These are phyloP conservation scores for Globisporangium abappressorium DNA, from an alignment of 352 stramenopile genomes.

Conservation along the genomic window DNA sequence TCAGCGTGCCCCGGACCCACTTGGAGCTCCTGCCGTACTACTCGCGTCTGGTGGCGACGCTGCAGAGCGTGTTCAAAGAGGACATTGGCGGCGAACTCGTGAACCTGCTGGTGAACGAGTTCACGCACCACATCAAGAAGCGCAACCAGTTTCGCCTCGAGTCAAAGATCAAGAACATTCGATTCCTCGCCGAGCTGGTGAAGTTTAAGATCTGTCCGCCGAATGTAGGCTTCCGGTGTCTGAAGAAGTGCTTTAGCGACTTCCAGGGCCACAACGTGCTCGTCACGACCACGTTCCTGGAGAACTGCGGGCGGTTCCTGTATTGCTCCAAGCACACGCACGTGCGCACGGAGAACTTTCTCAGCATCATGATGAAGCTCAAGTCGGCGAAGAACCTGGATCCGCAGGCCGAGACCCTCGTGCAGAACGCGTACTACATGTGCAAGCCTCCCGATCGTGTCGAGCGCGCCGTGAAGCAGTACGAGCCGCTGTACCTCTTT, in stretches of 20 bases:
- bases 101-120: conserved; percentile 92
- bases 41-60: conserved; percentile 89
- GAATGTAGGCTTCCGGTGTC: conserved; percentile 91
- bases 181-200: conserved; percentile 95
- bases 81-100: conserved; percentile 91
- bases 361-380: conserved; percentile 95
- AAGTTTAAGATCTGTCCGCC: conserved; percentile 97
- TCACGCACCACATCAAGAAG: conserved; percentile 92
- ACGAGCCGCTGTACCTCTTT: conserved; percentile 93
- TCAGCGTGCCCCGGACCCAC: conserved; percentile 89
- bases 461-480: conserved; percentile 66
- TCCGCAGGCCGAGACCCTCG: conserved; percentile 80
- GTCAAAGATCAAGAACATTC: conserved; percentile 94
- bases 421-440: conserved; percentile 93
- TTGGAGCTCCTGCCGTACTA: conserved; percentile 96
- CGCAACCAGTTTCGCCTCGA: conserved; percentile 93
- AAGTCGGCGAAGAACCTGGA: conserved; percentile 93
- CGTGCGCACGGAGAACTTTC: conserved; percentile 82
- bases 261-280: conserved; percentile 96
- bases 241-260: conserved; percentile 93
- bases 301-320: conserved; percentile 95
- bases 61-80: conserved; percentile 91
- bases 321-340: conserved; percentile 95
- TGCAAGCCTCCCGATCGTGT: conserved; percentile 88
- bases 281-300: conserved; percentile 94